A percentile compares a stretch with the other conserved stretches of the same genome.
phyloP scores from a whole-genome alignment of 768 basidiomycete species.

The Leccinellum luteum region DNA sequence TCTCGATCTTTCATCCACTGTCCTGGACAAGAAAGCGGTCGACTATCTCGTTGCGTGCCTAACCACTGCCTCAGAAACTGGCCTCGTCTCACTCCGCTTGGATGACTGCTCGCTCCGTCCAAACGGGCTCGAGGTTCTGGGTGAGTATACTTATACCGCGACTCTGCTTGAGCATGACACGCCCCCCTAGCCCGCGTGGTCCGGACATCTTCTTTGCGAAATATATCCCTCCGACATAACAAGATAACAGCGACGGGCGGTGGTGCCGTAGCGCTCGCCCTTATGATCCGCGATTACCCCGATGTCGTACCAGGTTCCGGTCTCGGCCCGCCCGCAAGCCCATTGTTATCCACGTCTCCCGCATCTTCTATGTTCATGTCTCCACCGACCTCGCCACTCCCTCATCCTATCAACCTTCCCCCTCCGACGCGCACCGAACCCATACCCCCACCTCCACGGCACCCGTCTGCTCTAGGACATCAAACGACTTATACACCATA shows the following conservation, averaged over 20 bases:
- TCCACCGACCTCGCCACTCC: constrained; percentile 32
- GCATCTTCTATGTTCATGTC: constrained; percentile 26
- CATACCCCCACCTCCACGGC: constrained; percentile 48
- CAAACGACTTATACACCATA: constrained; percentile 82
- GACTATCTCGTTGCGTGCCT: constrained; percentile 80
- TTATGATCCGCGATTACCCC: constrained; percentile 97
- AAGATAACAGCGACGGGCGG: constrained; percentile 81
- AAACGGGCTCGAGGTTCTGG: constrained; percentile 72
- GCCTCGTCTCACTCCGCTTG: constrained; percentile 75
- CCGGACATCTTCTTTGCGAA: constrained; percentile 73
- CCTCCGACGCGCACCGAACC: constrained; percentile 35
- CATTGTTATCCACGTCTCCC: constrained; percentile 11
- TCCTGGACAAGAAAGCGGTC: constrained; percentile 77
- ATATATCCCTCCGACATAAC: constrained; percentile 90
- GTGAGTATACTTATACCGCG: constrained; percentile 43
- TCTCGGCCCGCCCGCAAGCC: not conserved
- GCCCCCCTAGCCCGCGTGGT: constrained; percentile 65
- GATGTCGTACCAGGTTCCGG: constrained; percentile 52
- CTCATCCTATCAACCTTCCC: constrained; percentile 23
- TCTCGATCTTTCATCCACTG: constrained; percentile 86
- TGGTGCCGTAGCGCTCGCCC: constrained; percentile 88
- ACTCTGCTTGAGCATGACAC: not conserved
- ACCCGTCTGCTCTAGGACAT: constrained; percentile 42
- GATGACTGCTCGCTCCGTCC: constrained; percentile 83
- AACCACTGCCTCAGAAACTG: constrained; percentile 34